A percentile compares a stretch with the other conserved stretches of the same genome.
These are phyloP conservation scores for Cryptosporidium canis DNA, from an alignment of 169 alveolate species.

Conservation along the genomic window DNA sequence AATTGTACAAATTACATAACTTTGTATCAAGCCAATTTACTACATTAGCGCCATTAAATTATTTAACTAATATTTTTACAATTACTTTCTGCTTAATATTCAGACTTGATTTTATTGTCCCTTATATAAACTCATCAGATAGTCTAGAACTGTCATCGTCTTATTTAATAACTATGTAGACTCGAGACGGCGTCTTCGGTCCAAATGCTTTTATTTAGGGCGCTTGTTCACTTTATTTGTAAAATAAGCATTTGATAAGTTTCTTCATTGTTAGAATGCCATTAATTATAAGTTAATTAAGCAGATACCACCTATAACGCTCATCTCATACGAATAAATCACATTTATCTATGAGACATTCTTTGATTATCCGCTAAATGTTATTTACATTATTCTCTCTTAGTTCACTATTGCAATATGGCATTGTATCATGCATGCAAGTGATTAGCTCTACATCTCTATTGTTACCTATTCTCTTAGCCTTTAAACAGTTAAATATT, in stretches of 20 bases:
- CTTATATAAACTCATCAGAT: background rate
- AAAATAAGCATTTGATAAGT: background rate
- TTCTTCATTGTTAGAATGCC: background rate
- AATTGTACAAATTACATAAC: background rate
- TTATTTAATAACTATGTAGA: slow-evolving; percentile 6
- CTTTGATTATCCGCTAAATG: too few relatives aligned
- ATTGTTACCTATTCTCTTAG: background rate
- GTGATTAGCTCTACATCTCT: background rate
- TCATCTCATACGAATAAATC: too few relatives aligned
- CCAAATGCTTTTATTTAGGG: background rate
- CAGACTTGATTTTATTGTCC: background rate
- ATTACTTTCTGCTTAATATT: background rate
- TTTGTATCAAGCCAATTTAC: background rate
- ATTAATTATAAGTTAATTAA: background rate
- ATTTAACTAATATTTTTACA: background rate
- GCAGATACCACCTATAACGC: background rate
- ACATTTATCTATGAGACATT: too few relatives aligned
- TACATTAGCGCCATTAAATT: slow-evolving; percentile 4
- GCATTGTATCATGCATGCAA: background rate
- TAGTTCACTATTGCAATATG: too few relatives aligned
- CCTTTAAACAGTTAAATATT: background rate
- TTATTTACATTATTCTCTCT: too few relatives aligned
- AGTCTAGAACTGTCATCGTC: slow-evolving; percentile 5
- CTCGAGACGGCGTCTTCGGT: slow-evolving; percentile 45
- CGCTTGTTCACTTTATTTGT: background rate